These are phyloP conservation scores for Geotrichum siamense DNA, from an alignment of 1,139 yeast genomes.

Conservation along the genomic window DNA sequence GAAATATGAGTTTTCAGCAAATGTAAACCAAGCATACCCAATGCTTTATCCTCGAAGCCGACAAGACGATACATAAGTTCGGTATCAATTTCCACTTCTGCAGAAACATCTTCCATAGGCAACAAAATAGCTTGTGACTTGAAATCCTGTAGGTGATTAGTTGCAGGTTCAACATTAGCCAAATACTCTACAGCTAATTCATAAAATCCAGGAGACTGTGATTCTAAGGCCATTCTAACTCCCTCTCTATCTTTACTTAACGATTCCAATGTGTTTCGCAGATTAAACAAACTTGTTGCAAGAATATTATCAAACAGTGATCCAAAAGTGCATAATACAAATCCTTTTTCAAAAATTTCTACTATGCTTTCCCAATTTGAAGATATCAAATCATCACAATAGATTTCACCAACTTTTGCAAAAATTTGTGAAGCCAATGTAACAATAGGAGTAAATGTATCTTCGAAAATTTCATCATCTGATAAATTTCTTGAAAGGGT, in stretches of 20 bases:
- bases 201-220: slow-evolving; percentile 3
- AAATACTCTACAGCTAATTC: slow-evolving; percentile 10
- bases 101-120: slow-evolving; percentile 2
- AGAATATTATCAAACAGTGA: slow-evolving; percentile 10
- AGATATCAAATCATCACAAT: slow-evolving; percentile 5
- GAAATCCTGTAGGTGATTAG: slow-evolving; percentile 21
- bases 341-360: slow-evolving; percentile 12
- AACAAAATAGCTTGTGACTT: slow-evolving; percentile 13
- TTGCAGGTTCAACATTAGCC: slow-evolving; percentile 25
- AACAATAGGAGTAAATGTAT: slow-evolving; percentile 14
- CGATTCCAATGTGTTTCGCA: slow-evolving; percentile 1
- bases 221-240: slow-evolving; percentile 3
- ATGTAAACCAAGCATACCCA: slow-evolving; percentile 8
- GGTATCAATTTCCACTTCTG: slow-evolving; percentile 5
- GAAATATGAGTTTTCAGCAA: slow-evolving; percentile 5
- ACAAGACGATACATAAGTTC: slow-evolving; percentile 9
- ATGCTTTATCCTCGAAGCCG: slow-evolving; percentile 9
- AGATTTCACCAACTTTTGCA: slow-evolving; percentile 6
- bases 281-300: slow-evolving; percentile 3
- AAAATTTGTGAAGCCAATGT: slow-evolving; percentile 12
- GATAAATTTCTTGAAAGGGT: slow-evolving; percentile 9
- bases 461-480: slow-evolving; percentile 14
- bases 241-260: slow-evolving; percentile 4
- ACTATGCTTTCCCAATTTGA: slow-evolving; percentile 15
- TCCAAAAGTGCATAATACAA: slow-evolving; percentile 11